Evolutionary conservation across 2,329 filamentous ascomycete species (phyloP).

Genomic region (Colletotrichum tofieldiae): DNA sequence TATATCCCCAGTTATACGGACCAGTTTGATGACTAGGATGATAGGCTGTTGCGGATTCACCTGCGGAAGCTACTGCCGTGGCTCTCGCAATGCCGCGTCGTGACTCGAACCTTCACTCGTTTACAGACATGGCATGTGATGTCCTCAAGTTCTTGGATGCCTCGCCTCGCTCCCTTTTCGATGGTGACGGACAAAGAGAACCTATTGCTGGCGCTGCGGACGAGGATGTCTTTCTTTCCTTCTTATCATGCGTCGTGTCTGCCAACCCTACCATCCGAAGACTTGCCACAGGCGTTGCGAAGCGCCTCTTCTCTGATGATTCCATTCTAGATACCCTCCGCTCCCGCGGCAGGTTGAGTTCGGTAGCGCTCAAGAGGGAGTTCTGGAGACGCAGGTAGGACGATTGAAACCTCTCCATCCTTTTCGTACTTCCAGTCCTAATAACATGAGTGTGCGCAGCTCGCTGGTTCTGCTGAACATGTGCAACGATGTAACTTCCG

Average conservation of each 20-base stretch:
- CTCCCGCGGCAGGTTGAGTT: slow-evolving; percentile 54
- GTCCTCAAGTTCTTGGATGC: slow-evolving; percentile 72
- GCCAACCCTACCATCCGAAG: slow-evolving; percentile 65
- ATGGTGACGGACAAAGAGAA: slow-evolving; percentile 46
- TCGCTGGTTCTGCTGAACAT: slow-evolving; percentile 60
- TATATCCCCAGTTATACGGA: neutral
- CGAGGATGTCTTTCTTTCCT: slow-evolving; percentile 65
- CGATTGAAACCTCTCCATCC: slow-evolving; percentile 42
- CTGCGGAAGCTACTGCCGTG: slow-evolving; percentile 52
- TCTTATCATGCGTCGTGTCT: slow-evolving; percentile 70
- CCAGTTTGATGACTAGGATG: slow-evolving; percentile 24
- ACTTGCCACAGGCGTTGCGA: slow-evolving; percentile 64
- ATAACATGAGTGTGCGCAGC: slow-evolving; percentile 54
- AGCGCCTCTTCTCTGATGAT: slow-evolving; percentile 62
- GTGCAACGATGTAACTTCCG: slow-evolving; percentile 63
- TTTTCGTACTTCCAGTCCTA: slow-evolving; percentile 1
- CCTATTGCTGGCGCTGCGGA: slow-evolving; percentile 7
- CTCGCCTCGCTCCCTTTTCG: slow-evolving; percentile 64
- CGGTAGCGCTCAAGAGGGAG: slow-evolving; percentile 57
- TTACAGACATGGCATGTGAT: slow-evolving; percentile 62
- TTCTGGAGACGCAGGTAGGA: slow-evolving; percentile 69
- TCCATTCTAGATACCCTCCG: slow-evolving; percentile 55
- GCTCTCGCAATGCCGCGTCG: slow-evolving; percentile 56
- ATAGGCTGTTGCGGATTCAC: slow-evolving; percentile 57
- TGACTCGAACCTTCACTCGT: slow-evolving; percentile 56